Conservation (phyloP, 768 basidiomycete genomes). For the Asterophora parasitica region DNA sequence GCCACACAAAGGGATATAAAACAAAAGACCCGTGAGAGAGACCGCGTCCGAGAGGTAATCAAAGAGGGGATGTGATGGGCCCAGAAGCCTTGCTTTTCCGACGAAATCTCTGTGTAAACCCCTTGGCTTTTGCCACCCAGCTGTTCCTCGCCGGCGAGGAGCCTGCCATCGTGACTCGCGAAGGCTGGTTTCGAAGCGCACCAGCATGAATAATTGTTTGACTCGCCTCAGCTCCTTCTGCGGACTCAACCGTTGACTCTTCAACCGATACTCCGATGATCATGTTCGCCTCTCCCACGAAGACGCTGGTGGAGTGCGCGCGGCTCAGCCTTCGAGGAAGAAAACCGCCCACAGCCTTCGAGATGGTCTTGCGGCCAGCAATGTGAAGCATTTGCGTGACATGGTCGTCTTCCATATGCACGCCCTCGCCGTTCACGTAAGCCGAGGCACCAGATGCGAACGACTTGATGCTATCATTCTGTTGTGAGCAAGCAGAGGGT, state of each 20-base stretch:
- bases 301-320: slow-evolving; percentile 34
- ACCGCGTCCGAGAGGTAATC: slow-evolving; percentile 1
- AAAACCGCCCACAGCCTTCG: slow-evolving; percentile 36
- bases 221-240: slow-evolving; percentile 22
- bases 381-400: slow-evolving; percentile 48
- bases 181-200: slow-evolving; percentile 31
- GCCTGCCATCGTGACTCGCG: slow-evolving; percentile 25
- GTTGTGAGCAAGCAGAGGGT: slow-evolving; percentile 19
- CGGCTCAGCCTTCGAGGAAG: slow-evolving; percentile 44
- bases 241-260: slow-evolving; percentile 35
- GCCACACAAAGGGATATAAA: slow-evolving; percentile 2
- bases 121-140: slow-evolving; percentile 35
- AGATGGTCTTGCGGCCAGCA: slow-evolving; percentile 36
- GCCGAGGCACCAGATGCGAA: slow-evolving; percentile 37
- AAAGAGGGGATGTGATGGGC: not conserved
- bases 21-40: slow-evolving; percentile 2
- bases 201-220: slow-evolving; percentile 28
- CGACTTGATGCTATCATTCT: slow-evolving; percentile 44
- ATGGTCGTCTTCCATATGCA: slow-evolving; percentile 38
- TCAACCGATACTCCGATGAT: slow-evolving; percentile 47
- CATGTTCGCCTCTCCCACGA: slow-evolving; percentile 27
- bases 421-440: slow-evolving; percentile 27
- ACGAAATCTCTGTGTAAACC: slow-evolving; percentile 39
- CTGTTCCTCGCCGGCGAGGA: slow-evolving; percentile 17
- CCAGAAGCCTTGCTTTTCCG: slow-evolving; percentile 27